A percentile compares a stretch with the other conserved stretches of the same genome.
Conservation (phyloP, 768 basidiomycete genomes). For the Gymnopilus junonius region DNA sequence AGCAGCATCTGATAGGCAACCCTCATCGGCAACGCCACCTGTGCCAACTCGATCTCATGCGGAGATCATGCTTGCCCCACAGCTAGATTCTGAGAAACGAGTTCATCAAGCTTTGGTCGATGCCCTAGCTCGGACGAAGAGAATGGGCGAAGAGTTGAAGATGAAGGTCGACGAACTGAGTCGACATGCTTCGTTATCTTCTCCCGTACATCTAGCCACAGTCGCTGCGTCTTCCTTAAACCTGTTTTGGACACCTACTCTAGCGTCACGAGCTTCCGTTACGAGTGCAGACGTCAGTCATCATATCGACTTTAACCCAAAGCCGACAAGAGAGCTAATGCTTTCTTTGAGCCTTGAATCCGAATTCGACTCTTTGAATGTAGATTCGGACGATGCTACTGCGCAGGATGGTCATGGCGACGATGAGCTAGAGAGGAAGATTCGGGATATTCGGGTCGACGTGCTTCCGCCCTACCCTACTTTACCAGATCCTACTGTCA, state of each 20-base stretch:
- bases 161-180: background rate
- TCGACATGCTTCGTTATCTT: background rate
- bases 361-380: slow-evolving; percentile 3
- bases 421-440: slow-evolving; percentile 25
- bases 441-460: slow-evolving; percentile 33
- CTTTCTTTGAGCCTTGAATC: slow-evolving; percentile 20
- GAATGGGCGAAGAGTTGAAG: background rate
- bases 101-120: slow-evolving; percentile 28
- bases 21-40: background rate
- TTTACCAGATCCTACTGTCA: slow-evolving; percentile 21
- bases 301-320: slow-evolving; percentile 12
- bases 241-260: slow-evolving; percentile 10
- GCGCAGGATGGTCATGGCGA: slow-evolving; percentile 2
- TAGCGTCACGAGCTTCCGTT: background rate
- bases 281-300: background rate
- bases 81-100: slow-evolving; percentile 26
- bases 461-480: slow-evolving; percentile 33
- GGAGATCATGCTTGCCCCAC: slow-evolving; percentile 22
- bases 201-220: background rate
- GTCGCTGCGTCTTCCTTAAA: background rate
- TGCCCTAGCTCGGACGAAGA: slow-evolving; percentile 23
- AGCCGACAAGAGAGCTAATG: slow-evolving; percentile 25
- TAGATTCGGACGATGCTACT: background rate
- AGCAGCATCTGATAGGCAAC: background rate
- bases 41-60: slow-evolving; percentile 14